Conservation (phyloP, 2,329 filamentous ascomycete genomes). For the Elsinoe arachidis region DNA sequence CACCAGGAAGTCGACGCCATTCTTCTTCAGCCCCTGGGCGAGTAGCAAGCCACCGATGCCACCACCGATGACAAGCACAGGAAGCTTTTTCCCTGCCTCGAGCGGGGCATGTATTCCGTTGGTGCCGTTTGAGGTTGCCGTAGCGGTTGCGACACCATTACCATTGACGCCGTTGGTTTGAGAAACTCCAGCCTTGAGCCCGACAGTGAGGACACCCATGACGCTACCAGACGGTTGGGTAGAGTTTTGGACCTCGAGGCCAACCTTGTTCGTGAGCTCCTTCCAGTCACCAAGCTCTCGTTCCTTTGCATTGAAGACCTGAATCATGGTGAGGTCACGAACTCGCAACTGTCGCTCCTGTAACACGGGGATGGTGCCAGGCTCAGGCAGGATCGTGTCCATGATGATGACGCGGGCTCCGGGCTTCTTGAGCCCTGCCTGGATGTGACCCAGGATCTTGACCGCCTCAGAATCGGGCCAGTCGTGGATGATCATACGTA, state of each 20-base stretch:
- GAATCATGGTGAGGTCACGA: constrained; percentile 21
- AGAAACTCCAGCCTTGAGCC: background rate
- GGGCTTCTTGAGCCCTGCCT: constrained; percentile 17
- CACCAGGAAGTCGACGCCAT: constrained; percentile 18
- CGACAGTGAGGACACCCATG: constrained; percentile 17
- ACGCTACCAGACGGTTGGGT: constrained; percentile 17
- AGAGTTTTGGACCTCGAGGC: constrained; percentile 14
- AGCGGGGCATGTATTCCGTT: background rate
- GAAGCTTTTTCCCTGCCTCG: constrained; percentile 4
- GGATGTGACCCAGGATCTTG: constrained; percentile 19
- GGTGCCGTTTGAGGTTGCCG: constrained; percentile 5
- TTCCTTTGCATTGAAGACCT: constrained; percentile 21
- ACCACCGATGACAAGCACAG: constrained; percentile 21
- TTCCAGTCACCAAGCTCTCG: constrained; percentile 21
- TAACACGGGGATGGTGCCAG: constrained; percentile 16
- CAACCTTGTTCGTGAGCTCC: constrained; percentile 10
- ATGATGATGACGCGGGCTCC: constrained; percentile 22
- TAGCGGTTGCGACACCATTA: background rate
- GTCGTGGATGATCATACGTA: constrained; percentile 23
- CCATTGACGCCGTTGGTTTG: constrained; percentile 2
- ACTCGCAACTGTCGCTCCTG: constrained; percentile 19
- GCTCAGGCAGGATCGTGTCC: constrained; percentile 18
- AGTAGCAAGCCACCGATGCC: constrained; percentile 22
- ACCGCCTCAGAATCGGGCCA: constrained; percentile 21
- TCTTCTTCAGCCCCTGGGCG: constrained; percentile 22